Conservation (phyloP, 2,329 filamentous ascomycete genomes). For the Pleurostoma richardsiae region DNA sequence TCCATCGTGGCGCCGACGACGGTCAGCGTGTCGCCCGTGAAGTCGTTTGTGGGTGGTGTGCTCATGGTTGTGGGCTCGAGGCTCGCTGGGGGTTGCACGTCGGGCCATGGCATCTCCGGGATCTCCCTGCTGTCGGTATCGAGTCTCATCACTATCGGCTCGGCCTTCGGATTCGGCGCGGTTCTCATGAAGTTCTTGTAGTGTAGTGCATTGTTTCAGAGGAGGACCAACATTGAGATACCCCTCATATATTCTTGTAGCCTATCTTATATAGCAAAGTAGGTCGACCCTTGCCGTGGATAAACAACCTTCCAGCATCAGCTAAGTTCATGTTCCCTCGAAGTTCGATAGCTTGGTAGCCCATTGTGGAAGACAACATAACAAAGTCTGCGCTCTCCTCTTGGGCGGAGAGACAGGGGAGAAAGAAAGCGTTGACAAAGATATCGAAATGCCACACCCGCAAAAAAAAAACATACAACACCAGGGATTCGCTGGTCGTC, state of each 20-base stretch:
- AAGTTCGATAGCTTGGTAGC: no score
- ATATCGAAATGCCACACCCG: no score
- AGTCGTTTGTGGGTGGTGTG: slow-evolving; percentile 48
- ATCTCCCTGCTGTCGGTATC: slow-evolving; percentile 57
- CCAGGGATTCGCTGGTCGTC: no score
- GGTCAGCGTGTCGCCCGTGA: slow-evolving; percentile 17
- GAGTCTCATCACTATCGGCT: slow-evolving; percentile 56
- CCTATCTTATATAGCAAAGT: no score
- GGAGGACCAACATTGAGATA: neutral
- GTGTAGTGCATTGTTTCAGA: neutral
- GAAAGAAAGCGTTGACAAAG: no score
- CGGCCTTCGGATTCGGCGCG: slow-evolving; percentile 39
- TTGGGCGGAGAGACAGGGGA: no score
- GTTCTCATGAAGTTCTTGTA: neutral
- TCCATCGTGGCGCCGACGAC: slow-evolving; percentile 18
- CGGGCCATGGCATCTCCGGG: slow-evolving; percentile 65
- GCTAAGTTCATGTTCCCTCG: no score
- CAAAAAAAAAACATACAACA: no score
- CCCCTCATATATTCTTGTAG: neutral
- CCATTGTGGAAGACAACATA: no score
- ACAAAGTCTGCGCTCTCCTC: no score
- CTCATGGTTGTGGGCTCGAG: slow-evolving; percentile 55
- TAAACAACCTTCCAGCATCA: no score
- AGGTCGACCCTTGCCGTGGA: no score
- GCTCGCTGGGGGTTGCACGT: slow-evolving; percentile 62